Evolutionary conservation across 176 grass and related monocot genomes (phyloP).

Genomic region (Lolium rigidum): DNA sequence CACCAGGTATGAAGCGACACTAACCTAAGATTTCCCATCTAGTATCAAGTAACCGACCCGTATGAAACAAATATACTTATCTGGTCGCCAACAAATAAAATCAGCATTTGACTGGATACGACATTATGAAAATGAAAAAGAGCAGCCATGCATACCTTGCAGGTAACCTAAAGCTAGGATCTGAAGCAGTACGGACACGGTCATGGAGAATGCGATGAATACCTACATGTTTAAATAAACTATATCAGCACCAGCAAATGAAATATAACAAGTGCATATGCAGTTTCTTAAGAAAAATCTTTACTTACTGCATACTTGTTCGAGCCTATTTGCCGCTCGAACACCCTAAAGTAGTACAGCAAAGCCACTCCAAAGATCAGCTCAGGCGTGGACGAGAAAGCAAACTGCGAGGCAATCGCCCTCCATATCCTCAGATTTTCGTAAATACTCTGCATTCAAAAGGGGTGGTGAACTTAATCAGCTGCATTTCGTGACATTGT

Average conservation of each 20-base stretch:
- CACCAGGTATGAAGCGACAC: constrained; percentile 10
- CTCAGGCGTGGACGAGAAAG: constrained; percentile 80
- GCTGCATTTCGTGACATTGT: not conserved
- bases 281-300: constrained; percentile 3
- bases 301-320: constrained; percentile 89
- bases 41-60: not conserved
- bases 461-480: not conserved
- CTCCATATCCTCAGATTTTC: constrained; percentile 72
- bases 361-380: constrained; percentile 82
- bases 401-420: constrained; percentile 65
- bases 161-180: constrained; percentile 82
- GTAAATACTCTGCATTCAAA: constrained; percentile 69
- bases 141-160: constrained; percentile 51
- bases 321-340: constrained; percentile 90
- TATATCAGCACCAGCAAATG: constrained; percentile 40
- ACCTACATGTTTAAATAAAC: constrained; percentile 57
- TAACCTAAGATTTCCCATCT: not conserved
- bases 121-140: not conserved
- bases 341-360: constrained; percentile 96
- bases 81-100: not conserved
- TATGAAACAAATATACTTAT: constrained; percentile 25
- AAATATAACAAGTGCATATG: not conserved
- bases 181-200: constrained; percentile 67
- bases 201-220: constrained; percentile 76
- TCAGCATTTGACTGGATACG: not conserved